Percentiles rank a stretch among this genome's conserved stretches.
phyloP scores from a whole-genome alignment of 768 basidiomycete species.

The Cystofilobasidium bisporidii region DNA sequence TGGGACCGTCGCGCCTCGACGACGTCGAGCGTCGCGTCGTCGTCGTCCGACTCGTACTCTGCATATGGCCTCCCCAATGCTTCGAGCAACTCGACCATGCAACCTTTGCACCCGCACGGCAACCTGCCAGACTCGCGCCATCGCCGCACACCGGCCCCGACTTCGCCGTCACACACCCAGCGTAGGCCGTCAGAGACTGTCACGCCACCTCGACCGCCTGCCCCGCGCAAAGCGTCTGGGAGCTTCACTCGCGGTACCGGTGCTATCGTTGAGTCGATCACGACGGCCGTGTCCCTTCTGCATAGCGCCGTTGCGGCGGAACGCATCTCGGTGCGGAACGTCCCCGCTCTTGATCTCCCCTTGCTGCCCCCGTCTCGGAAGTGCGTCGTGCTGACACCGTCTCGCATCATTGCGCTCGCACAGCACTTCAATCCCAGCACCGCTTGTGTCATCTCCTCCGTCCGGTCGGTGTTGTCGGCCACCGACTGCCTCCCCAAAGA shows the following conservation, averaged over 20 bases:
- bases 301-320: conserved; percentile 59
- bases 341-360: background rate
- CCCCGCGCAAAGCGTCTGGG: background rate
- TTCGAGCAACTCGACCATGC: no score
- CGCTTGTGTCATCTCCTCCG: conserved; percentile 87
- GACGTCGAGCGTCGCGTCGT: background rate
- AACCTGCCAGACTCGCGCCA: conserved; percentile 37
- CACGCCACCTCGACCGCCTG: background rate
- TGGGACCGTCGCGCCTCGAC: conserved; percentile 18
- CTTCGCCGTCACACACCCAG: background rate
- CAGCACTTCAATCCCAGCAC: conserved; percentile 84
- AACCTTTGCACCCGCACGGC: no score
- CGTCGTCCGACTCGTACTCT: background rate
- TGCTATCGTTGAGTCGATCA: conserved; percentile 68
- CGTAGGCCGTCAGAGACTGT: background rate
- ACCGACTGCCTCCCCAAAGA: conserved; percentile 78
- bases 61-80: no score
- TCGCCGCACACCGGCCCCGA: background rate
- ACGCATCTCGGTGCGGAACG: conserved; percentile 5
- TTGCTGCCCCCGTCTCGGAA: background rate
- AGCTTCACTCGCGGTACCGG: background rate
- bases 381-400: no score
- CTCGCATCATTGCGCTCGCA: no score
- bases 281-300: conserved; percentile 74
- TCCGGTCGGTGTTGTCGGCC: conserved; percentile 71